These are phyloP conservation scores for Aspergillus incahuasiensis DNA, from an alignment of 495 filamentous ascomycete genomes.

Conservation along the genomic window DNA sequence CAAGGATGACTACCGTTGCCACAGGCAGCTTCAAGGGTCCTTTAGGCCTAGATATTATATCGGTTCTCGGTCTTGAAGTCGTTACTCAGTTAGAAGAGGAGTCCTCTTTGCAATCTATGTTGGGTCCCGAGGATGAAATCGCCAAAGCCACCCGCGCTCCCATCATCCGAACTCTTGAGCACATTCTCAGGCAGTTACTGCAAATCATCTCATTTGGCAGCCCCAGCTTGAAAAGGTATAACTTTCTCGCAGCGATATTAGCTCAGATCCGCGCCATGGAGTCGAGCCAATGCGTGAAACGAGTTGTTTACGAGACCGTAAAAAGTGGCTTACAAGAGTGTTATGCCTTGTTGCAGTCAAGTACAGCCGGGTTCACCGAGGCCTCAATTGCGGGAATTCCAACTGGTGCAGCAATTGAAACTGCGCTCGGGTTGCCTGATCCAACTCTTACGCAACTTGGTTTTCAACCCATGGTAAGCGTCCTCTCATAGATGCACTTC, in stretches of 20 bases:
- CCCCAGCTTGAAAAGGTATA: slow-evolving; percentile 22
- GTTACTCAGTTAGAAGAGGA: slow-evolving; percentile 23
- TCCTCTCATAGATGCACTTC: background rate
- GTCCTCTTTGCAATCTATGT: background rate
- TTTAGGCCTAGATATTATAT: slow-evolving; percentile 21
- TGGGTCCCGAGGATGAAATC: slow-evolving; percentile 10
- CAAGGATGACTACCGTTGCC: slow-evolving; percentile 9
- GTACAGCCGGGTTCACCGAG: background rate
- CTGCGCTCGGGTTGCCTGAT: background rate
- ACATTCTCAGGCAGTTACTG: slow-evolving; percentile 19
- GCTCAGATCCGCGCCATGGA: slow-evolving; percentile 23
- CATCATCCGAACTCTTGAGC: slow-evolving; percentile 16
- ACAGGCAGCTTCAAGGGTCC: slow-evolving; percentile 20
- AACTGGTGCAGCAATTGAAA: background rate
- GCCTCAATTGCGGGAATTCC: background rate
- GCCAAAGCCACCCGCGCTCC: slow-evolving; percentile 13
- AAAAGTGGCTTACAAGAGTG: slow-evolving; percentile 13
- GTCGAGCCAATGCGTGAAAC: slow-evolving; percentile 9
- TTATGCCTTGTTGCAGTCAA: slow-evolving; percentile 10
- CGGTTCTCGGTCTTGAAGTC: slow-evolving; percentile 19
- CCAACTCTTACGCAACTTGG: background rate
- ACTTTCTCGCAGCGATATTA: slow-evolving; percentile 17
- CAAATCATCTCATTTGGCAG: slow-evolving; percentile 19
- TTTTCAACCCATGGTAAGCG: background rate
- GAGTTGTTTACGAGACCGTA: slow-evolving; percentile 15